These are phyloP conservation scores for Suillus sp. DNA, from an alignment of 768 basidiomycete species.

Conservation along the genomic window DNA sequence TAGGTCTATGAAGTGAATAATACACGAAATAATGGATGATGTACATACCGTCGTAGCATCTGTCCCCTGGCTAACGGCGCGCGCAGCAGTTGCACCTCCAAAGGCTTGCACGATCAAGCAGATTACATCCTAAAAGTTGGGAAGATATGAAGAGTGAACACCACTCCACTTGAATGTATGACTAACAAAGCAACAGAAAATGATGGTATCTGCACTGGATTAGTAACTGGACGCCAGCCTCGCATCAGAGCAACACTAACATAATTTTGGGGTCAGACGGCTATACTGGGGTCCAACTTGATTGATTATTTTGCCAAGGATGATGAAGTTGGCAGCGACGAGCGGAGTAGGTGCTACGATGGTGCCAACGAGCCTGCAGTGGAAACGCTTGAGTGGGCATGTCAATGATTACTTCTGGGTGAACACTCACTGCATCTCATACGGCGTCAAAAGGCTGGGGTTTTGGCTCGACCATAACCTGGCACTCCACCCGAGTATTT, in stretches of 20 bases:
- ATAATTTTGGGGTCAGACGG: constrained; percentile 40
- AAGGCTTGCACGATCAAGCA: constrained; percentile 42
- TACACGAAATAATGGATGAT: not conserved
- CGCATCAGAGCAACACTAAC: constrained; percentile 18
- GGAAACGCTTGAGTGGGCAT: not conserved
- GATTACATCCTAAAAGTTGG: constrained; percentile 33
- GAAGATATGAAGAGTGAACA: not conserved
- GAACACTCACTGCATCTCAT: constrained; percentile 45
- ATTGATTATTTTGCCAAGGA: constrained; percentile 49
- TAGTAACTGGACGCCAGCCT: not conserved
- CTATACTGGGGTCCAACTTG: constrained; percentile 51
- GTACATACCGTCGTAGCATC: constrained; percentile 19
- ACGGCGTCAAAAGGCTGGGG: constrained; percentile 30
- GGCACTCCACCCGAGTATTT: constrained; percentile 57
- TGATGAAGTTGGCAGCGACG: constrained; percentile 57
- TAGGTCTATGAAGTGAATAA: constrained; percentile 19
- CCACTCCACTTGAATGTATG: not conserved
- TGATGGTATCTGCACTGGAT: constrained; percentile 15
- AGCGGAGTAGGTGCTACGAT: constrained; percentile 60
- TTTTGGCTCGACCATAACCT: constrained; percentile 50
- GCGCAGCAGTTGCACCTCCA: constrained; percentile 49
- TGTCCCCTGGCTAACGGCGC: constrained; percentile 28
- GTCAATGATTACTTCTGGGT: too few relatives aligned
- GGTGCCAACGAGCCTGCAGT: constrained; percentile 37
- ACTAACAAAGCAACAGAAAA: constrained; percentile 19